These are phyloP conservation scores for Manihot esculenta DNA, from an alignment of 441 rosid species.

Conservation along the genomic window DNA sequence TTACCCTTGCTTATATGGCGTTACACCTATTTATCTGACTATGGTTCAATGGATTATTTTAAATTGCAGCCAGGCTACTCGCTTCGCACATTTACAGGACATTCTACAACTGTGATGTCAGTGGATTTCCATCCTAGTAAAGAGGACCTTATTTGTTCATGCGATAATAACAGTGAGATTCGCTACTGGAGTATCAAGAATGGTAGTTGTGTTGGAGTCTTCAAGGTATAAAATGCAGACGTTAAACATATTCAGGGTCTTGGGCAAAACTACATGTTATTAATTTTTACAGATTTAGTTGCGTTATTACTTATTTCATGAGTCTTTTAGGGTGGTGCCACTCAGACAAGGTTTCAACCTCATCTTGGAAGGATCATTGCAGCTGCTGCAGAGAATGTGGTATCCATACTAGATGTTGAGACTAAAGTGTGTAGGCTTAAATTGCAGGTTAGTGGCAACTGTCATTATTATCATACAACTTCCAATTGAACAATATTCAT, in stretches of 20 bases:
- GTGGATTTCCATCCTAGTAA: conserved; percentile 70
- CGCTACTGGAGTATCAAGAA: conserved; percentile 76
- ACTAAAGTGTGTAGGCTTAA: conserved; percentile 46
- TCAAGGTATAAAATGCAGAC: conserved; percentile 41
- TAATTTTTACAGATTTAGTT: not conserved
- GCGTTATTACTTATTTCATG: not conserved
- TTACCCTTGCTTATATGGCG: too few species aligned
- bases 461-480: not conserved
- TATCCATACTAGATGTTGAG: conserved; percentile 63
- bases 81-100: conserved; percentile 57
- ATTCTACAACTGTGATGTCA: conserved; percentile 56
- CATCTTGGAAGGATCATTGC: conserved; percentile 60
- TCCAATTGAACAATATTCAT: not conserved
- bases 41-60: conserved; percentile 12
- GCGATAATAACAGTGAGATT: conserved; percentile 55
- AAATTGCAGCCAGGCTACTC: conserved; percentile 56
- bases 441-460: conserved; percentile 50
- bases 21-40: not conserved
- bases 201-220: conserved; percentile 56
- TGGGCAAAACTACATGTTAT: not conserved
- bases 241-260: conserved; percentile 7
- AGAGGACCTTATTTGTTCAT: conserved; percentile 69
- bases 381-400: conserved; percentile 48
- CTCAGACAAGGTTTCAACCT: conserved; percentile 63
- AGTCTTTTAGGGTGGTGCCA: conserved; percentile 52